Conservation (phyloP, 2,329 filamentous ascomycete genomes). For the Microsporum canis region DNA sequence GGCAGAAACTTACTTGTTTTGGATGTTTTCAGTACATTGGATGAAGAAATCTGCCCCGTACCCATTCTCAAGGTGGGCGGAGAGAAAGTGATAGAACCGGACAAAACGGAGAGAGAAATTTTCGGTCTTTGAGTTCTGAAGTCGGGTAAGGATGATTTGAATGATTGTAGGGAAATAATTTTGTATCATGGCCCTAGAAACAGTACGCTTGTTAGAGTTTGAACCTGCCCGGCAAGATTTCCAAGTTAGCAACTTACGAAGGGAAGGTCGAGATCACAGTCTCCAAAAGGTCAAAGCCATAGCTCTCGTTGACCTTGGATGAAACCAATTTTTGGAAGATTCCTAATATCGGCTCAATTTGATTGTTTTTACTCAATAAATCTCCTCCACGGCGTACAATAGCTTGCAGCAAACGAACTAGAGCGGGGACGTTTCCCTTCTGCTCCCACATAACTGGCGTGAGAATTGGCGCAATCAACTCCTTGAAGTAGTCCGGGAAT, state of each 20-base stretch:
- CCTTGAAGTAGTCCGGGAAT: conserved; percentile 69
- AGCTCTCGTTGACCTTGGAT: conserved; percentile 70
- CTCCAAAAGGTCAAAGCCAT: conserved; percentile 85
- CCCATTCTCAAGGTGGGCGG: conserved; percentile 65
- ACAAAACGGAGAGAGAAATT: conserved; percentile 78
- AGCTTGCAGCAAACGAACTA: conserved; percentile 71
- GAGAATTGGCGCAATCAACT: conserved; percentile 65
- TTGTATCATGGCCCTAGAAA: conserved; percentile 50
- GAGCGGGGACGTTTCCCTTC: conserved; percentile 82
- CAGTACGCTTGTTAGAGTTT: background rate
- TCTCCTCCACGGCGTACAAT: conserved; percentile 68
- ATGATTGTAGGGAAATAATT: conserved; percentile 71
- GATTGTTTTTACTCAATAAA: conserved; percentile 63
- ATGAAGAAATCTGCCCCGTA: conserved; percentile 90
- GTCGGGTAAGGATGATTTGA: conserved; percentile 63
- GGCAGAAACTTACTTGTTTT: conserved; percentile 45
- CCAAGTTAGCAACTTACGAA: conserved; percentile 42
- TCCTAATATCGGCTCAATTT: conserved; percentile 78
- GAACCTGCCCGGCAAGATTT: background rate
- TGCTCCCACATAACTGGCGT: conserved; percentile 80
- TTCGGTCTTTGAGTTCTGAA: conserved; percentile 65
- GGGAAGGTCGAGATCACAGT: conserved; percentile 62
- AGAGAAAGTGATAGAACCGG: conserved; percentile 87
- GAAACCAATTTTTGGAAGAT: conserved; percentile 87
- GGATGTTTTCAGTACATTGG: conserved; percentile 67